Evolutionary conservation across 2,329 filamentous ascomycete genomes (phyloP).

Genomic region (Ophiostoma montium): DNA sequence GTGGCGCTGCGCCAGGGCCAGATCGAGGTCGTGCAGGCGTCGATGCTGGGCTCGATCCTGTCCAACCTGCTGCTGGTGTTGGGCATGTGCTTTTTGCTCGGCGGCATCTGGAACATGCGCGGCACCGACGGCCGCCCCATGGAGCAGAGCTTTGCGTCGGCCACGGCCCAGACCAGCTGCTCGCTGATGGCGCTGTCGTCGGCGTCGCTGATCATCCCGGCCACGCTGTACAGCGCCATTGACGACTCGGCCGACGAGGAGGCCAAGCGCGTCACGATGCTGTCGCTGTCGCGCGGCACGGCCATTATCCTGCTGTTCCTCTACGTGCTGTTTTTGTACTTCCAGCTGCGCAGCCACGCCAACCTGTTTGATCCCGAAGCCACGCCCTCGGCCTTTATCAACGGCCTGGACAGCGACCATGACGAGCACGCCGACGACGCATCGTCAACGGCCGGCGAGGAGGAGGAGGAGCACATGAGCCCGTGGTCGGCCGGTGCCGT

Average conservation of each 20-base stretch:
- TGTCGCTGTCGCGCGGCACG: constrained; percentile 61
- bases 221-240: constrained; percentile 57
- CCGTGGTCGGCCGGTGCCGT: constrained; percentile 51
- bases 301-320: constrained; percentile 60
- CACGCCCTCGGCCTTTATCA: constrained; percentile 12
- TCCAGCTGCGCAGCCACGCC: constrained; percentile 64
- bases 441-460: constrained; percentile 26
- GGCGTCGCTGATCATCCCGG: constrained; percentile 66
- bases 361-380: constrained; percentile 51
- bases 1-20: constrained; percentile 74
- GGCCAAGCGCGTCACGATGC: constrained; percentile 41
- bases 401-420: constrained; percentile 6
- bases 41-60: constrained; percentile 78
- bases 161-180: constrained; percentile 62
- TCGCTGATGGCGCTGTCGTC: constrained; percentile 65
- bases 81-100: constrained; percentile 77
- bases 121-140: constrained; percentile 40
- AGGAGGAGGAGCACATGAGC: constrained; percentile 37
- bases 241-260: constrained; percentile 26
- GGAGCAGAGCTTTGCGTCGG: constrained; percentile 62
- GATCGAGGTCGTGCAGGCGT: constrained; percentile 84
- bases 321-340: constrained; percentile 63
- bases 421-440: constrained; percentile 14
- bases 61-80: constrained; percentile 81
- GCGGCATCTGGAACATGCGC: constrained; percentile 50